These are phyloP conservation scores for Peniophora sp. DNA, from an alignment of 1,284 basidiomycete genomes.

Conservation along the genomic window DNA sequence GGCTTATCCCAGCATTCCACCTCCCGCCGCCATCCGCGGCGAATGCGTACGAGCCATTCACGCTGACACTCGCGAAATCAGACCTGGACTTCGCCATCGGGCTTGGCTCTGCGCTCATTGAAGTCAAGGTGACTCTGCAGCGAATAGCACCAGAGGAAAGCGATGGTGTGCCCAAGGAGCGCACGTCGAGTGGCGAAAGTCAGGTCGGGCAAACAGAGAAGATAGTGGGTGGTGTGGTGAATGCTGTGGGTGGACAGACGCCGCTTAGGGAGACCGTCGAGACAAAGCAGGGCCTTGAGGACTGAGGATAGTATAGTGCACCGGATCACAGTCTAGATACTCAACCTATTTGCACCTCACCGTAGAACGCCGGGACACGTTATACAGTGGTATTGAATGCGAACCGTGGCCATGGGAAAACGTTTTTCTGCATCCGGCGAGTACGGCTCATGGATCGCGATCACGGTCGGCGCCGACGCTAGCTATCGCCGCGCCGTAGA, in stretches of 20 bases:
- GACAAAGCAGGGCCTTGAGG: conserved; percentile 3
- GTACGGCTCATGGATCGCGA: too few species aligned
- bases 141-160: conserved; percentile 18
- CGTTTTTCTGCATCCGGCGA: not conserved
- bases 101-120: conserved; percentile 55
- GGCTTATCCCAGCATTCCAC: conserved; percentile 80
- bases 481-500: too few species aligned
- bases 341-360: too few species aligned
- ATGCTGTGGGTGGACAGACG: conserved; percentile 10
- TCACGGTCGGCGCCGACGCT: too few species aligned
- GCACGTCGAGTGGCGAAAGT: conserved; percentile 16
- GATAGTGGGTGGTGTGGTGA: conserved; percentile 14
- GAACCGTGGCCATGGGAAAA: not conserved
- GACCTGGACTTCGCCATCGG: conserved; percentile 76
- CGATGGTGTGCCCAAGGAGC: conserved; percentile 20
- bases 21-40: conserved; percentile 32
- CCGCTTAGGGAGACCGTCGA: conserved; percentile 2
- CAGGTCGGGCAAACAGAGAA: conserved; percentile 9
- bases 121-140: conserved; percentile 51
- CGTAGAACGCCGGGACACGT: too few species aligned
- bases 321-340: too few species aligned
- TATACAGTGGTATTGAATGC: not conserved
- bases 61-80: conserved; percentile 38
- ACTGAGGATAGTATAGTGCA: too few species aligned
- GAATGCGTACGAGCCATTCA: conserved; percentile 14